phyloP scores from a whole-genome alignment of 2,329 filamentous ascomycete species.

The Cladosporium sp. region DNA sequence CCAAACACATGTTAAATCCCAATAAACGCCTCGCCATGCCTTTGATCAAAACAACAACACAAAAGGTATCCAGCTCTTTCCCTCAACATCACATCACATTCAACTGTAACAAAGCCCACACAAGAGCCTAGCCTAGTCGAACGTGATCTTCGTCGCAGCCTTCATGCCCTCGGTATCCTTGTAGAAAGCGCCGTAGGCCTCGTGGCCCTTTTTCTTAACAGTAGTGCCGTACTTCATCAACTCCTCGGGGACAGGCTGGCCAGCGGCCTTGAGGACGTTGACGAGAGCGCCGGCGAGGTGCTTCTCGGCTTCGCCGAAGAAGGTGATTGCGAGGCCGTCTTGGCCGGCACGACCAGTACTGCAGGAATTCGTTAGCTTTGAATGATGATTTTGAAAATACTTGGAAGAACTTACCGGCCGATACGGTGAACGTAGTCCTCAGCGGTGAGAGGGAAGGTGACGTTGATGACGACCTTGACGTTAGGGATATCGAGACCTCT shows the following conservation, averaged over 20 bases:
- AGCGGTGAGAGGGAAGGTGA: slow-evolving; percentile 91
- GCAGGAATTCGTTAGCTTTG: slow-evolving; percentile 23
- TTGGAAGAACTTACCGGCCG: slow-evolving; percentile 53
- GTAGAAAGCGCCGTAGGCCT: slow-evolving; percentile 92
- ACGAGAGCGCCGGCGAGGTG: slow-evolving; percentile 85
- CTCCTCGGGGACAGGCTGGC: slow-evolving; percentile 85
- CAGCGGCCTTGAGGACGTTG: slow-evolving; percentile 92
- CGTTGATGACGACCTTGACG: slow-evolving; percentile 92
- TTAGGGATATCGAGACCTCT: slow-evolving; percentile 92
- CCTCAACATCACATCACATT: background rate
- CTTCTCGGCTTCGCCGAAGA: slow-evolving; percentile 97
- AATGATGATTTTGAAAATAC: too few relatives aligned
- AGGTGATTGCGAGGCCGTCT: slow-evolving; percentile 81
- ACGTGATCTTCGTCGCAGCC: slow-evolving; percentile 88
- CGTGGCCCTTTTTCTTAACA: slow-evolving; percentile 98
- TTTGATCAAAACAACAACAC: background rate
- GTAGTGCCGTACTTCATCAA: slow-evolving; percentile 95
- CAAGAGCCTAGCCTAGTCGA: slow-evolving; percentile 58
- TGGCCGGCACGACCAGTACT: slow-evolving; percentile 92
- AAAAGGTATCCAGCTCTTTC: background rate
- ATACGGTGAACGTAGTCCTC: slow-evolving; percentile 99
- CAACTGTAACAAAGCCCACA: background rate
- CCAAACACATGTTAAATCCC: background rate
- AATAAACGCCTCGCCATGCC: background rate
- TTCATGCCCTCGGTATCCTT: slow-evolving; percentile 84